phyloP scores from a whole-genome alignment of 2,329 filamentous ascomycete genomes.

The Parastagonospora avenae region DNA sequence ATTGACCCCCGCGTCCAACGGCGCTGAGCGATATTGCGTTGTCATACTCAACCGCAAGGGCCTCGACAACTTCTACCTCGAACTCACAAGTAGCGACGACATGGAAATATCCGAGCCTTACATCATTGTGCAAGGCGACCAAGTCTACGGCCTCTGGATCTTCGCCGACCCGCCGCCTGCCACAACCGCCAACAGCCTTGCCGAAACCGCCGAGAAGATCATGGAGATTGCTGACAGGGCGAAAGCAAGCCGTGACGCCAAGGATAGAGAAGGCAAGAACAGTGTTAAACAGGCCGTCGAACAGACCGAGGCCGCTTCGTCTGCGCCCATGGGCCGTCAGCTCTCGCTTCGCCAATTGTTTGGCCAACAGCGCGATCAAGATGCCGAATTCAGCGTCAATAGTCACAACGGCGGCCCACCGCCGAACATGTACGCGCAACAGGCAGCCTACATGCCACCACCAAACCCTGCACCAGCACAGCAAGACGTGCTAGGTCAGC shows the following conservation, averaged over 20 bases:
- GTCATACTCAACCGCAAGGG: conserved; percentile 56
- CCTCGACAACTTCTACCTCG: conserved; percentile 54
- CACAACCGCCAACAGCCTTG: conserved; percentile 59
- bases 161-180: conserved; percentile 64
- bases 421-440: conserved; percentile 8
- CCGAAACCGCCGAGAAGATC: conserved; percentile 60
- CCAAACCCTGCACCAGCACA: conserved; percentile 26
- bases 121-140: conserved; percentile 58
- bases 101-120: conserved; percentile 61
- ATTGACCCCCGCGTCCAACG: conserved; percentile 48
- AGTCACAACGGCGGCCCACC: conserved; percentile 45
- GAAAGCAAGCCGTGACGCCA: conserved; percentile 54
- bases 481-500: conserved; percentile 38
- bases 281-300: conserved; percentile 27
- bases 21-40: conserved; percentile 49
- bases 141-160: conserved; percentile 68
- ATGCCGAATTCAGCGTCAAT: conserved; percentile 57
- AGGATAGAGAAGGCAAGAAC: conserved; percentile 27
- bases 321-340: conserved; percentile 58
- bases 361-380: conserved; percentile 59
- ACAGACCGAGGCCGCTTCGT: conserved; percentile 35
- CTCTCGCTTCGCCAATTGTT: conserved; percentile 60
- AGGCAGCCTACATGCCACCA: conserved; percentile 18
- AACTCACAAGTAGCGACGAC: conserved; percentile 50
- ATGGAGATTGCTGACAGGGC: conserved; percentile 60